Conservation (phyloP, 805 yeast genomes). For the Myxozyma lipomycoides region DNA sequence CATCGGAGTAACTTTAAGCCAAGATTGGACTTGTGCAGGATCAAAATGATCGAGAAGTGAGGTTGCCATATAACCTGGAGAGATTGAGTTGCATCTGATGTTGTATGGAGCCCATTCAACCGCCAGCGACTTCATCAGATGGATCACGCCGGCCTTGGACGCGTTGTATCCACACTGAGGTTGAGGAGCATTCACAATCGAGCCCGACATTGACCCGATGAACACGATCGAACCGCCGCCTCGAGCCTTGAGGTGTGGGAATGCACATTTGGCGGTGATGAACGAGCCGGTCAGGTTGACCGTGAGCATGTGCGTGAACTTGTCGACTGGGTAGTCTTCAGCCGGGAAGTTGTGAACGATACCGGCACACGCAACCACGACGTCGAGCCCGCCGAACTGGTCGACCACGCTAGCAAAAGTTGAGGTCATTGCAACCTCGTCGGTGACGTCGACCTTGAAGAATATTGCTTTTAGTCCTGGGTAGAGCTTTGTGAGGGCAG, state of each 20-base stretch:
- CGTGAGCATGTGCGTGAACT: conserved; percentile 61
- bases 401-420: conserved; percentile 48
- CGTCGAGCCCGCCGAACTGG: conserved; percentile 52
- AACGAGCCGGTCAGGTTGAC: conserved; percentile 64
- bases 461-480: conserved; percentile 54
- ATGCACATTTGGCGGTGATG: conserved; percentile 60
- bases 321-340: conserved; percentile 59
- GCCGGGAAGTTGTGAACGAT: conserved; percentile 68
- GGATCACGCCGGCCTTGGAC: conserved; percentile 67
- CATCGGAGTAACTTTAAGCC: conserved; percentile 37
- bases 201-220: conserved; percentile 69
- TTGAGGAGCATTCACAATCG: conserved; percentile 68
- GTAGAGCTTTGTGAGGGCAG: conserved; percentile 47
- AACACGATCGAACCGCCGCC: conserved; percentile 58
- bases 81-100: conserved; percentile 61
- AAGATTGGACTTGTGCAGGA: conserved; percentile 58
- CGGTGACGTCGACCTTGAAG: conserved; percentile 62
- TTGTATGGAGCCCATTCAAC: conserved; percentile 69
- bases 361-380: conserved; percentile 62
- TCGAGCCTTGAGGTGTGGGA: conserved; percentile 57
- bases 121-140: conserved; percentile 59
- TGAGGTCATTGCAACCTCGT: conserved; percentile 36
- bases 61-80: conserved; percentile 67
- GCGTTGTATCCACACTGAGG: conserved; percentile 67
- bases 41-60: conserved; percentile 49